Conservation (phyloP, 305 asterid species). For the Fraxinus paxiana region DNA sequence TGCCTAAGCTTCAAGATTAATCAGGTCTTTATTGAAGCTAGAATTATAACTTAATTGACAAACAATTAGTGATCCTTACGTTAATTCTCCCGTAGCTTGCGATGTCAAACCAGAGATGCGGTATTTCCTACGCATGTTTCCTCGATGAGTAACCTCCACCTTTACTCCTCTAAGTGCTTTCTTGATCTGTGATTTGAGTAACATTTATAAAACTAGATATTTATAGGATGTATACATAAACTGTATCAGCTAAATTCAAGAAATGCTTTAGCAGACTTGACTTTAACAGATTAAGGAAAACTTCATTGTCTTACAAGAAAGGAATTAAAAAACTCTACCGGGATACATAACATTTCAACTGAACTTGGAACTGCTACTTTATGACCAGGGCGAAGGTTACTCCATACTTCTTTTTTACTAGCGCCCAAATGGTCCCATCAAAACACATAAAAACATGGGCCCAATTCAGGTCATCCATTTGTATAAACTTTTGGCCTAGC, state of each 20-base stretch:
- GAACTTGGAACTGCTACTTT: not conserved
- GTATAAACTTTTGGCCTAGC: not conserved
- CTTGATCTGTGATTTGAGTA: constrained; percentile 47
- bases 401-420: not conserved
- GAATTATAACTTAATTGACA: not conserved
- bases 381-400: not conserved
- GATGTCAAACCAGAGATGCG: constrained; percentile 69
- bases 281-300: not conserved
- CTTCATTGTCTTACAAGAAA: not conserved
- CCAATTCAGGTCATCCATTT: not conserved
- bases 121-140: constrained; percentile 74
- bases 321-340: not conserved
- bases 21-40: not conserved
- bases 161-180: constrained; percentile 75
- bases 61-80: constrained; percentile 36
- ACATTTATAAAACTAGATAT: not conserved
- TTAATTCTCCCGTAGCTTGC: constrained; percentile 61
- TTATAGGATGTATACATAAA: not conserved
- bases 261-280: not conserved
- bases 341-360: not conserved
- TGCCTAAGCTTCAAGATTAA: not conserved
- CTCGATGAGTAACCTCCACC: constrained; percentile 81
- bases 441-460: not conserved
- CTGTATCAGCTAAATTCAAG: not conserved
- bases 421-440: not conserved